Percentiles rank a stretch among this genome's conserved stretches.
phyloP scores from a whole-genome alignment of 345 rosid species.

The Brassica napus region DNA sequence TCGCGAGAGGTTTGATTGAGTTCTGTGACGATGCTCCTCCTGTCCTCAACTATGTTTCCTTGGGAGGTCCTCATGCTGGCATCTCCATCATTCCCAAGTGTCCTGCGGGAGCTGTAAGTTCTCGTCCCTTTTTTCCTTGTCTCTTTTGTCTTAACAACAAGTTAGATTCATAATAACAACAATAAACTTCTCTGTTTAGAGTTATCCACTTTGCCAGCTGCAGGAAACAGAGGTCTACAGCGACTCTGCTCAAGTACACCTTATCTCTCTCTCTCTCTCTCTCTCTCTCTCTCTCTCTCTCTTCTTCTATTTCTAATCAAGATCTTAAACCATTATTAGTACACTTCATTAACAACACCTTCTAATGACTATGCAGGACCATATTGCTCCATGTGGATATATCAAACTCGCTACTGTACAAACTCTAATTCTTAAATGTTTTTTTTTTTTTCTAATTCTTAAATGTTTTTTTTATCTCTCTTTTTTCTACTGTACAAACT shows the following conservation, averaged over 20 bases:
- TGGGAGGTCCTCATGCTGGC: conserved; percentile 96
- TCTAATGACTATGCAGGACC: conserved; percentile 31
- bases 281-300: conserved; percentile 1
- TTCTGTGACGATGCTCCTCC: conserved; percentile 80
- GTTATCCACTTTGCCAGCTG: conserved; percentile 1
- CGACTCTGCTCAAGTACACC: not conserved
- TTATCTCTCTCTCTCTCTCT: not conserved
- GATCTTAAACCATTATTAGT: not conserved
- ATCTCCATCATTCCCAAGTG: conserved; percentile 80
- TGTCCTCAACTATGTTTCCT: conserved; percentile 72
- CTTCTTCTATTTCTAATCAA: not conserved
- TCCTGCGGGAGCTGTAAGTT: conserved; percentile 43
- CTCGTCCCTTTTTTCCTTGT: not conserved
- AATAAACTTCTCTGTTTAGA: not conserved
- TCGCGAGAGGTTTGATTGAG: conserved; percentile 83
- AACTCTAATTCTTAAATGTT: not conserved
- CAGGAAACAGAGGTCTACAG: conserved; percentile 15
- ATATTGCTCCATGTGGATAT: conserved; percentile 34
- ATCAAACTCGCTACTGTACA: conserved; percentile 28
- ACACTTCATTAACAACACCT: not conserved
- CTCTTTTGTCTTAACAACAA: not conserved
- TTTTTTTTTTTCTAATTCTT: not conserved
- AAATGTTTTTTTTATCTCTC: not conserved
- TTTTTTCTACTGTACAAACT: conserved; percentile 7
- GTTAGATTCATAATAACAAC: not conserved